Conservation (phyloP, 352 stramenopile genomes). For the Globisporangium orthogonon region DNA sequence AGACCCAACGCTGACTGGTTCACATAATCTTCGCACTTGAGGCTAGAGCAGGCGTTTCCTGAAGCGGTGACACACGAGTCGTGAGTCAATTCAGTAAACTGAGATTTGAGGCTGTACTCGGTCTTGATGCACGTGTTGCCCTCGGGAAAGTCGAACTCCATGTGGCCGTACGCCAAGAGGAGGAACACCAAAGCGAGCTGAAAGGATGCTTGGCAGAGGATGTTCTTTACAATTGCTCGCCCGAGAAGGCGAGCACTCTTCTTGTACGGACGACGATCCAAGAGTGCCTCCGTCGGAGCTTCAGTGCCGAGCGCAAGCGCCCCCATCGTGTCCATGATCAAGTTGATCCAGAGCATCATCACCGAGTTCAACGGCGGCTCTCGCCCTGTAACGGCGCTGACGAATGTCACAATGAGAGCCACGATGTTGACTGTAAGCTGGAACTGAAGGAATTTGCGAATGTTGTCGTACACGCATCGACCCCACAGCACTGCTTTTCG, state of each 20-base stretch:
- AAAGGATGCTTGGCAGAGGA: conserved; percentile 56
- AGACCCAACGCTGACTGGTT: conserved; percentile 22
- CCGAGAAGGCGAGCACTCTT: conserved; percentile 53
- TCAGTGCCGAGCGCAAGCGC: conserved; percentile 69
- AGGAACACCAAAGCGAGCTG: conserved; percentile 87
- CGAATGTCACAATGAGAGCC: conserved; percentile 67
- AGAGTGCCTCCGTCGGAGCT: conserved; percentile 47
- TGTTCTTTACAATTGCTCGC: conserved; percentile 72
- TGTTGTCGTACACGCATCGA: conserved; percentile 81
- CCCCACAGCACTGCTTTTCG: conserved; percentile 73
- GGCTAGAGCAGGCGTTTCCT: conserved; percentile 35
- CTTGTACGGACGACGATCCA: conserved; percentile 68
- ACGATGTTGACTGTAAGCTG: conserved; percentile 84
- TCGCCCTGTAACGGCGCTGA: conserved; percentile 77
- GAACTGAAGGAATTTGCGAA: conserved; percentile 83
- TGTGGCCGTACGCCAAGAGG: conserved; percentile 44
- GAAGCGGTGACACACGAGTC: conserved; percentile 43
- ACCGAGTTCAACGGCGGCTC: conserved; percentile 79
- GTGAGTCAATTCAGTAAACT: conserved; percentile 27
- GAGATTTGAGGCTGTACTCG: conserved; percentile 42
- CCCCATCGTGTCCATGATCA: conserved; percentile 86
- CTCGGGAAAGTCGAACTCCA: conserved; percentile 51
- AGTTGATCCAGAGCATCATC: conserved; percentile 88
- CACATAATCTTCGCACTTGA: conserved; percentile 60
- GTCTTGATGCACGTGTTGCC: conserved; percentile 45